Percentiles rank a stretch among this genome's conserved stretches.
Evolutionary conservation across 768 basidiomycete species (phyloP).

Genomic region (Crucibulum laeve): DNA sequence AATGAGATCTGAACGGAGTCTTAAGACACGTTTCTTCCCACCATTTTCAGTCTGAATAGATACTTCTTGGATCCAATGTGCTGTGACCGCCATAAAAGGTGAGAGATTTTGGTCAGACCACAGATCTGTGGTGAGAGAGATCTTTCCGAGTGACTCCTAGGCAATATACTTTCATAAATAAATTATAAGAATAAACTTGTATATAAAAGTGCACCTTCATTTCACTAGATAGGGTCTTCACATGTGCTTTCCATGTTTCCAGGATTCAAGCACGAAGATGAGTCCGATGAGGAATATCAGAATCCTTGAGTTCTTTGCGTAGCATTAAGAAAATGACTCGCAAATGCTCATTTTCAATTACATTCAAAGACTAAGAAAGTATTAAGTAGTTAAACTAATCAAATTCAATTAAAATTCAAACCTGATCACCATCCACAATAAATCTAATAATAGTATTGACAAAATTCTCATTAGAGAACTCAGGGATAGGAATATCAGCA

Average conservation of each 20-base stretch:
- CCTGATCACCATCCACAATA: constrained; percentile 24
- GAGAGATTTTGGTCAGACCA: neutral
- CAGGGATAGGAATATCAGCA: neutral
- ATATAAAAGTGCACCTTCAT: neutral
- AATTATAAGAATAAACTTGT: neutral
- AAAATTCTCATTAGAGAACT: constrained; percentile 19
- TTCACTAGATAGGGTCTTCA: neutral
- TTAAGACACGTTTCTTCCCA: neutral
- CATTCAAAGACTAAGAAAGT: neutral
- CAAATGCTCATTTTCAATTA: neutral
- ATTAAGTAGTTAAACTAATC: constrained; percentile 12
- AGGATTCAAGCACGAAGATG: neutral
- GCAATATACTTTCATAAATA: neutral
- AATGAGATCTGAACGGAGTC: neutral
- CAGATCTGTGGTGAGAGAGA: neutral
- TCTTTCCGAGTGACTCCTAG: neutral
- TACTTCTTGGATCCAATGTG: neutral
- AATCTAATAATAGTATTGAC: constrained; percentile 21
- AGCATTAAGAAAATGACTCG: neutral
- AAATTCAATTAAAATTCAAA: constrained; percentile 8
- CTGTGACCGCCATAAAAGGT: constrained; percentile 1
- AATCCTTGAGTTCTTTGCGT: neutral
- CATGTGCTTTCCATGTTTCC: neutral
- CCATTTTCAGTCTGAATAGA: neutral
- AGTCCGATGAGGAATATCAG: neutral